Evolutionary conservation across 441 rosid genomes (phyloP), one percentile per base, ranked within the genome.

Genomic region (Gossypium schwendimanii): DNA sequence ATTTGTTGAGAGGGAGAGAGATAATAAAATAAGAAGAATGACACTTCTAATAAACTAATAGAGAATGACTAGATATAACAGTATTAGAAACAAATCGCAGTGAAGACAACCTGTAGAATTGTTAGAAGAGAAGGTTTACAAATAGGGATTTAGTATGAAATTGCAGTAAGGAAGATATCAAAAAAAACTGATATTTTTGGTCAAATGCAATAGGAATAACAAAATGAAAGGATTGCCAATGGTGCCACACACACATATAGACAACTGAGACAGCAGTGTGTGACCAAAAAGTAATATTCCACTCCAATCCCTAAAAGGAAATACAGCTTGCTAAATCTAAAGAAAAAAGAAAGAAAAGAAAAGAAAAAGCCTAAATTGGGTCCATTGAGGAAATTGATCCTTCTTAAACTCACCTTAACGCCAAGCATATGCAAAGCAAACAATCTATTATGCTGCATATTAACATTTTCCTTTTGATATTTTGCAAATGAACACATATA

Each of bases 231-330:
- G 15, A 5, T 20, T 44, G 18, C 15, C 70, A 14, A 23, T 50
- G 8, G 45, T 45, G 45, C 5, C 24, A 15, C 44, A 67, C 15
- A 49, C 8, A 50, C 45, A 49, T 7, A 50, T 26, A 26, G 44
- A 6, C 44, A 49, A 67, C 71, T 15, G 59, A 28, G 15, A 50
- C 7, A 8, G 4, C 36, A 36, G 59, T 49, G 58, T 50, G 45
- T 26, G 6, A 50, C 59, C 59, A 49, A 50, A 50, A 50, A 26
- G 2, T 28, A 67, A 26, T 50, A 45, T 45, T 66, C 57, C 39
- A 23, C 36, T 47, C 49, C 7, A 66, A 41, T 66, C 70, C 49
- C 57, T 26, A 67, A 44, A 49, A 67, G 59, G 59, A 15, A 65
- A 23, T 7, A 23, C 36, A 65, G 36, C 53, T 17, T 64, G 57